Evolutionary conservation across 2,329 filamentous ascomycete genomes (phyloP), one percentile per base, ranked within the genome.

Genomic region (Penicillium vulpinum): DNA sequence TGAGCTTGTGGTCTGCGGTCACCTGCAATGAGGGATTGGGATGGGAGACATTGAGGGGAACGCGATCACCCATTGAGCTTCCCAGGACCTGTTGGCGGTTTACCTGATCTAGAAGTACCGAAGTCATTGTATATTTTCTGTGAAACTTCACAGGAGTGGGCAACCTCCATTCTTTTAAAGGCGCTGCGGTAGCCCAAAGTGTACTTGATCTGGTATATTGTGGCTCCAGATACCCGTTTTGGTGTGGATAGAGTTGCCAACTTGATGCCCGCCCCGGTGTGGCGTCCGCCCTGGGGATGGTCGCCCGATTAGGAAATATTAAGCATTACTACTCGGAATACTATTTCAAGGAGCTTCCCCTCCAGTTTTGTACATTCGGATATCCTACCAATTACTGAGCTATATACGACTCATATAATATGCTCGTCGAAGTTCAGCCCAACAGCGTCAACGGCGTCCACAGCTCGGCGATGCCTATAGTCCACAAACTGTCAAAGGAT

Each of bases 1-100:
- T 85, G 53, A 88, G 67, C 5, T 77, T 75, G 65, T 87, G 85
- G 64, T 87, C 83, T 44, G 80, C 82, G 0, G 85, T 87, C 16
- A 86, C 82, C 58, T 84, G 79, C 13, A 86, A 73, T 2, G 82
- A 83, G 5, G 83, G 83, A 63, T 86, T 86, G n/a, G 66, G 59
- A n/a, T 58, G 54, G 13, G 62, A 62, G 29, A 60, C 45, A 18
- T 44, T 54, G 45, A 64, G 59, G 3, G 56, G 52, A 22, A 39
- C 18, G 15, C 50, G 51, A 11, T 58, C 48, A 26, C 36, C 45
- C 24, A n/a, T 11, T 50, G 38, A 36, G 35, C 51, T 62, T 26
- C 43, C 44, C 33, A 49, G 22, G 40, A 50, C 46, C 38, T 47
- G 56, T 35, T 43, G 54, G 39, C 13, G 47, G 39, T 38, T 49